Conservation (phyloP, 1,284 basidiomycete genomes). For the Kalmanozyma brasiliensis region DNA sequence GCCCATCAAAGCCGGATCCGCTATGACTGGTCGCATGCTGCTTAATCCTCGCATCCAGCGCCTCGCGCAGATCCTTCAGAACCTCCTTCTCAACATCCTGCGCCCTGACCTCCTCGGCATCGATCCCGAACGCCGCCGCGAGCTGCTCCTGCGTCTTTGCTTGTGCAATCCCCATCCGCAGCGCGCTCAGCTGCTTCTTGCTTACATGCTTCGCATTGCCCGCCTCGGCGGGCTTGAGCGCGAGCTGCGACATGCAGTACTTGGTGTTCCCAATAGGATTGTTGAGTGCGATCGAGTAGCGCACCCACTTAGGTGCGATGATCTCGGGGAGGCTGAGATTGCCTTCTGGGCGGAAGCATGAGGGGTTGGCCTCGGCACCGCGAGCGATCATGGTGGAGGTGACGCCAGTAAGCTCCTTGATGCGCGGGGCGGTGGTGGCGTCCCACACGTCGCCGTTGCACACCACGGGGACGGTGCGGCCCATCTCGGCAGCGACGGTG, state of each 20-base stretch:
- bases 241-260: slow-evolving; percentile 77
- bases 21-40: slow-evolving; percentile 9
- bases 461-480: slow-evolving; percentile 78
- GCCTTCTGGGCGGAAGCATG: slow-evolving; percentile 77
- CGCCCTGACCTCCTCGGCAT: slow-evolving; percentile 21
- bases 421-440: slow-evolving; percentile 79
- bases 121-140: slow-evolving; percentile 39
- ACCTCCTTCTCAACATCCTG: slow-evolving; percentile 26
- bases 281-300: slow-evolving; percentile 67
- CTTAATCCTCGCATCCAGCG: slow-evolving; percentile 15
- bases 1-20: slow-evolving; percentile 21
- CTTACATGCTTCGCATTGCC: slow-evolving; percentile 25
- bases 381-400: slow-evolving; percentile 95
- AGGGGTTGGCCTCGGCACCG: slow-evolving; percentile 90
- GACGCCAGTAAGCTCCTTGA: slow-evolving; percentile 77
- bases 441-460: slow-evolving; percentile 93
- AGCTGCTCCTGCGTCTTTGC: slow-evolving; percentile 53
- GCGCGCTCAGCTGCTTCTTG: slow-evolving; percentile 39
- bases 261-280: slow-evolving; percentile 90
- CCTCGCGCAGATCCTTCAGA: slow-evolving; percentile 29
- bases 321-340: slow-evolving; percentile 49
- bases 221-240: slow-evolving; percentile 55
- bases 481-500: slow-evolving; percentile 71
- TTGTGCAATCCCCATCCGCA: slow-evolving; percentile 37
- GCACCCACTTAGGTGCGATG: slow-evolving; percentile 61